phyloP scores from a whole-genome alignment of 768 basidiomycete genomes.

The Tylopilus subfusipes region DNA sequence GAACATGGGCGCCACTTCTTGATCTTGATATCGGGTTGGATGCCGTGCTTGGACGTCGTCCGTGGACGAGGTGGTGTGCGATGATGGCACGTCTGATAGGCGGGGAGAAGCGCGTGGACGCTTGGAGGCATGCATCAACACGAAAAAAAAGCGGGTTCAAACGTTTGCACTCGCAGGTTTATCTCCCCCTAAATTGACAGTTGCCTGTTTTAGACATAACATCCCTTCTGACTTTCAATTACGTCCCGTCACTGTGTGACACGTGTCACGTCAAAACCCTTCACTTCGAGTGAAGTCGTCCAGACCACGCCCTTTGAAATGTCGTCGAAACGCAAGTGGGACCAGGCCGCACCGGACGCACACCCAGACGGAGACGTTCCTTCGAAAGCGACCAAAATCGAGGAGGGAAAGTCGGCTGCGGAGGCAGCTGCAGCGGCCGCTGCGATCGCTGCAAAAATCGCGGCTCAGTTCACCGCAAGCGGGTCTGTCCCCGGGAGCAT shows the following conservation, averaged over 20 bases:
- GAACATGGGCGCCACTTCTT: constrained; percentile 26
- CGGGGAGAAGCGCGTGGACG: constrained; percentile 30
- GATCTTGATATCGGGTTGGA: constrained; percentile 9
- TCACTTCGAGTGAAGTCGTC: background rate
- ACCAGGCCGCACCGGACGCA: constrained; percentile 53
- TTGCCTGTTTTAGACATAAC: constrained; percentile 3
- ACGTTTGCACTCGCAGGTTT: background rate
- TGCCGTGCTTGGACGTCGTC: background rate
- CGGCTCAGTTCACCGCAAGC: constrained; percentile 69
- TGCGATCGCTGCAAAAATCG: constrained; percentile 93
- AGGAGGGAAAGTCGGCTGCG: constrained; percentile 50
- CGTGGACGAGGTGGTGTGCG: constrained; percentile 24
- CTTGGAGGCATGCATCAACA: constrained; percentile 29
- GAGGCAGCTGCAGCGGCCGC: constrained; percentile 71
- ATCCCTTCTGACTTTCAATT: constrained; percentile 24
- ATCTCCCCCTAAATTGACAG: background rate
- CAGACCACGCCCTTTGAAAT: constrained; percentile 22
- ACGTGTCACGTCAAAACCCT: constrained; percentile 1
- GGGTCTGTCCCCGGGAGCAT: constrained; percentile 38
- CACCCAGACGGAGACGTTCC: constrained; percentile 41
- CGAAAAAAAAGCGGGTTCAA: background rate
- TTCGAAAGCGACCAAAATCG: constrained; percentile 42
- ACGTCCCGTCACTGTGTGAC: constrained; percentile 15
- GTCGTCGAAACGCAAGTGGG: constrained; percentile 83
- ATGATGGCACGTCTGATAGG: constrained; percentile 34